These are phyloP conservation scores for Zalerion maritima DNA, from an alignment of 495 filamentous ascomycete genomes.

Conservation along the genomic window DNA sequence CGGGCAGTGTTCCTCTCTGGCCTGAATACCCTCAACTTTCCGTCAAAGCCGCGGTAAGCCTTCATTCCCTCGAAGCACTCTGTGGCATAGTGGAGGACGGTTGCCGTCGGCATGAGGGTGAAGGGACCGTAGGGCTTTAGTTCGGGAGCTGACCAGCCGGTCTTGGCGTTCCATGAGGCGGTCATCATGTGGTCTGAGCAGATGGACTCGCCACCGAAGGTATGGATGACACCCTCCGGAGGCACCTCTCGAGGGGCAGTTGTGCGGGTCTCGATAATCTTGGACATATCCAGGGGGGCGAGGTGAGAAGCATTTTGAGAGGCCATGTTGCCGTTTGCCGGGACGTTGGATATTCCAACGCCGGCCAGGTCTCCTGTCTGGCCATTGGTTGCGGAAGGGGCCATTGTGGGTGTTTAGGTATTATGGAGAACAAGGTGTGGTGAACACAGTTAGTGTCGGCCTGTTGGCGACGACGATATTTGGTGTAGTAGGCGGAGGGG, in stretches of 20 bases:
- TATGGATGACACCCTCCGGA: slow-evolving; percentile 31
- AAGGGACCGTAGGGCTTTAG: slow-evolving; percentile 70
- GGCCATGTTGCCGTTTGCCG: no score
- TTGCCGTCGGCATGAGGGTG: slow-evolving; percentile 67
- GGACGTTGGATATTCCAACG: no score
- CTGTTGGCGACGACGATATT: no score
- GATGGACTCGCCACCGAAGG: slow-evolving; percentile 34
- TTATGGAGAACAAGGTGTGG: no score
- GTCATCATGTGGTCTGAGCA: slow-evolving; percentile 91
- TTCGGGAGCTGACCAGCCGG: slow-evolving; percentile 66
- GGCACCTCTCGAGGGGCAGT: slow-evolving; percentile 55
- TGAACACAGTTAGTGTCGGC: no score
- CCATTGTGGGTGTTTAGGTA: background rate
- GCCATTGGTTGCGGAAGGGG: no score
- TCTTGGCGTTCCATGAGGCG: slow-evolving; percentile 46
- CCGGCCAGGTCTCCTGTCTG: slow-evolving; percentile 3
- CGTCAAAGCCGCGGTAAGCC: slow-evolving; percentile 70
- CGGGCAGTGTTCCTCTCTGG: slow-evolving; percentile 63
- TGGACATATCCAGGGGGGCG: slow-evolving; percentile 70
- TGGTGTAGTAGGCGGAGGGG: no score
- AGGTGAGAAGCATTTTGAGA: no score
- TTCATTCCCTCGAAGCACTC: slow-evolving; percentile 91
- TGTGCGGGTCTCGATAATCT: slow-evolving; percentile 52
- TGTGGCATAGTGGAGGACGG: slow-evolving; percentile 80
- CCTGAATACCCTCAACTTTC: slow-evolving; percentile 72